Base-by-base conservation (phyloP, 495 filamentous ascomycete genomes). In the Aspergillus asperescens region DNA sequence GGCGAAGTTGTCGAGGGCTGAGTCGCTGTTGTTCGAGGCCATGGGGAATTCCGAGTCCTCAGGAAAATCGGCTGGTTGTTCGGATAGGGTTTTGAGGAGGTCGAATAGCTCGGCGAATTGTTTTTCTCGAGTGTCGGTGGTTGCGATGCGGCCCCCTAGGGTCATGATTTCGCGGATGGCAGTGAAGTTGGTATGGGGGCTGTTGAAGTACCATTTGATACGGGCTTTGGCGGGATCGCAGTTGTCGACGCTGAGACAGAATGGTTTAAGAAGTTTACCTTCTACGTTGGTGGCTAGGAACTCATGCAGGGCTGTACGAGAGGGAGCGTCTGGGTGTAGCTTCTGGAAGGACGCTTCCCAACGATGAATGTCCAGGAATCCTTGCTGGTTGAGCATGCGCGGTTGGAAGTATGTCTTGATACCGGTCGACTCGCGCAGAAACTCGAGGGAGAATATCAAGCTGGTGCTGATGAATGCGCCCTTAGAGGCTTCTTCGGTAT, bases 181-280 rank as follows among this genome's bases (percentile, higher is more conserved):
- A 6, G 18, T 18, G 19, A 51, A 51, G 20, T 22, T 51, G 5
- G 27, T 43, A 16, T 43, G 48, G 7, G 48, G 48, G 28, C 27
- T 51, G 25, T 51, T 51, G 38, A 51, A 43, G 38, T 42, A 51
- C 48, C 48, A 51, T n/a, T 42, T 51, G 25, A 43, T 28, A 24
- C 39, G 48, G 13, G 38, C 48, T 15, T 24, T 51, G 15, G 48
- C 18, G 2, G 34, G 35, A 20, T 43, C 25, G 28, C 37, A 40
- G 38, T 51, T 51, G 39, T 51, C 48, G 19, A 51, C 48, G n/a
- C 48, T 51, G 7, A 51, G 27, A n/a, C 48, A 51, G 48, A 51
- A 51, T 1, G 48, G 37, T 10, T 42, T 34, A 3, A 51, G 19
- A 12, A 51, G 38, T 12, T 51, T 42, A 9, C 48, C 48, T 51